phyloP scores from a whole-genome alignment of 2,329 filamentous ascomycete genomes.

The Exophiala bonariae region DNA sequence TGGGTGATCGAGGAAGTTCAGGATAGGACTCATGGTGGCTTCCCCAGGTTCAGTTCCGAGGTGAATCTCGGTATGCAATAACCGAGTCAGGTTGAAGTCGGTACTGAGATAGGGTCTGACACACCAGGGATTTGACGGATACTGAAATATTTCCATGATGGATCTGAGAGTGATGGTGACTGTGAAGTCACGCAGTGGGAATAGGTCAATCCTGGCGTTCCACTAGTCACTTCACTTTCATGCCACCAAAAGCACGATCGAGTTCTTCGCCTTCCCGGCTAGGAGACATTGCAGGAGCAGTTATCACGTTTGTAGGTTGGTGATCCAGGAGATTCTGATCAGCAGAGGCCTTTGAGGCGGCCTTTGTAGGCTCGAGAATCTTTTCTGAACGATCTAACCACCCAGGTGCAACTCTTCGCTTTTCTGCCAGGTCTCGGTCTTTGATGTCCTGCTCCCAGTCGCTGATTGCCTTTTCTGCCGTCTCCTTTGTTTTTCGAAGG shows the following conservation, averaged over 20 bases:
- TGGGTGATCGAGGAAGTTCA: slow-evolving; percentile 18
- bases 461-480: slow-evolving; percentile 66
- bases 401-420: slow-evolving; percentile 62
- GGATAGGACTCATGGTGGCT: background rate
- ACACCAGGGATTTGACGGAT: too few relatives aligned
- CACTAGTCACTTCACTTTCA: slow-evolving; percentile 49
- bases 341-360: slow-evolving; percentile 20
- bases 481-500: slow-evolving; percentile 66
- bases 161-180: too few relatives aligned
- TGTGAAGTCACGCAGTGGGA: too few relatives aligned
- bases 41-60: background rate
- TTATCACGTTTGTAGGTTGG: slow-evolving; percentile 29
- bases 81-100: too few relatives aligned
- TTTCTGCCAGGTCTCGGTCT: slow-evolving; percentile 62
- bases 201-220: too few relatives aligned
- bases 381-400: slow-evolving; percentile 65
- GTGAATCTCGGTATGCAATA: too few relatives aligned
- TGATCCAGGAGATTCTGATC: slow-evolving; percentile 37
- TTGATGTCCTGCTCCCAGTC: slow-evolving; percentile 67
- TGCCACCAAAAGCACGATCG: slow-evolving; percentile 53
- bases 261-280: slow-evolving; percentile 53
- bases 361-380: slow-evolving; percentile 53
- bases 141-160: too few relatives aligned
- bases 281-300: slow-evolving; percentile 41
- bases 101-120: too few relatives aligned